Evolutionary conservation across 345 rosid species (phyloP).

Genomic region (Hypericum androsaemum): DNA sequence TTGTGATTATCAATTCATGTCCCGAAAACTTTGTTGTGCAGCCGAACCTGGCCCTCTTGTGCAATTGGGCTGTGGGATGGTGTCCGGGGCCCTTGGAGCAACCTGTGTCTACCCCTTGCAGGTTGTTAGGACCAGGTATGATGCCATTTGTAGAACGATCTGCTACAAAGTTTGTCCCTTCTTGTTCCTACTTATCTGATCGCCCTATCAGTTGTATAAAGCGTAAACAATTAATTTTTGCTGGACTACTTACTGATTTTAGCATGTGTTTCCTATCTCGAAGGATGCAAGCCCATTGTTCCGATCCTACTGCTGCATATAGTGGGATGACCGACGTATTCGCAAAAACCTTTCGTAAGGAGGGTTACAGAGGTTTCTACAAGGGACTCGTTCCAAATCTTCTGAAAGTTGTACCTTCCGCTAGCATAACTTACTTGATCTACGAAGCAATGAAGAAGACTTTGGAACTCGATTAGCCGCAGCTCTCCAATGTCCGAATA

Average conservation of each 20-base stretch:
- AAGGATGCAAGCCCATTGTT: conserved; percentile 84
- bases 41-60: conserved; percentile 80
- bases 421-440: conserved; percentile 46
- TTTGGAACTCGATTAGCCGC: conserved; percentile 46
- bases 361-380: conserved; percentile 68
- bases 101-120: conserved; percentile 93
- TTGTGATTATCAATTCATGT: background rate
- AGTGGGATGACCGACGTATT: conserved; percentile 71
- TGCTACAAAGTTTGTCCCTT: background rate
- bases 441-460: conserved; percentile 84
- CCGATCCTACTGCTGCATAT: conserved; percentile 34
- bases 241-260: background rate
- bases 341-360: conserved; percentile 54
- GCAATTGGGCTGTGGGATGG: conserved; percentile 81
- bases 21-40: conserved; percentile 2
- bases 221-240: background rate
- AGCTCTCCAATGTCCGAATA: background rate
- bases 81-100: conserved; percentile 87
- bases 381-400: conserved; percentile 82
- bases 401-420: conserved; percentile 53
- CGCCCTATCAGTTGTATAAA: background rate
- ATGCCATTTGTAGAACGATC: background rate
- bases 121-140: conserved; percentile 83
- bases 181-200: background rate
- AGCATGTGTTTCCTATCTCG: background rate